Conservation (phyloP, 169 alveolate species). For the Cardiosporidium cionae region DNA sequence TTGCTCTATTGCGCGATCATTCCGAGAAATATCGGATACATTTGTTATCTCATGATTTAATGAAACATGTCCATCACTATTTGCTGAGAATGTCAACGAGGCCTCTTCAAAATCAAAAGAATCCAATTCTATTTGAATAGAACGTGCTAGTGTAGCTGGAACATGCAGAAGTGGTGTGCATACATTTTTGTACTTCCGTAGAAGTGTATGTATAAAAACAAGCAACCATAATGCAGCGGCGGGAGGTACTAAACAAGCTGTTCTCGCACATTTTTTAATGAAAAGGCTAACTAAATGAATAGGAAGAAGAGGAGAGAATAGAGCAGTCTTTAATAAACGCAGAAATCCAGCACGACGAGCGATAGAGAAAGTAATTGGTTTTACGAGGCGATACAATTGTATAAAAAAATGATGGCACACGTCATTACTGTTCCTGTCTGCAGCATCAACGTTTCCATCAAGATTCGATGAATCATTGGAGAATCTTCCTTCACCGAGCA, state of each 20-base stretch:
- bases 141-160: constrained; percentile 1
- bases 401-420: constrained; percentile 4
- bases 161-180: constrained; percentile 13
- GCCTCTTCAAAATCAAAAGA: not conserved
- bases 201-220: constrained; percentile 5
- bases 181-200: not conserved
- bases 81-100: too few relatives aligned
- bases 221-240: constrained; percentile 2
- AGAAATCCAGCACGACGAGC: constrained; percentile 3
- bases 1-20: too few relatives aligned
- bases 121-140: constrained; percentile 7
- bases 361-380: constrained; percentile 12
- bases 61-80: too few relatives aligned
- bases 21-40: too few relatives aligned
- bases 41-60: too few relatives aligned
- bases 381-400: constrained; percentile 9
- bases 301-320: constrained; percentile 18
- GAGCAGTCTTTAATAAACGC: constrained; percentile 2
- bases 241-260: constrained; percentile 26
- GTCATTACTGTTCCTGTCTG: not conserved
- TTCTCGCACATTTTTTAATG: constrained; percentile 13
- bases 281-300: constrained; percentile 2
- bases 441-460: too few relatives aligned
- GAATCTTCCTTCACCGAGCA: too few relatives aligned
- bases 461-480: too few relatives aligned